These are phyloP conservation scores for Epichloe gansuensis DNA, from an alignment of 2,329 filamentous ascomycete genomes.

Conservation along the genomic window DNA sequence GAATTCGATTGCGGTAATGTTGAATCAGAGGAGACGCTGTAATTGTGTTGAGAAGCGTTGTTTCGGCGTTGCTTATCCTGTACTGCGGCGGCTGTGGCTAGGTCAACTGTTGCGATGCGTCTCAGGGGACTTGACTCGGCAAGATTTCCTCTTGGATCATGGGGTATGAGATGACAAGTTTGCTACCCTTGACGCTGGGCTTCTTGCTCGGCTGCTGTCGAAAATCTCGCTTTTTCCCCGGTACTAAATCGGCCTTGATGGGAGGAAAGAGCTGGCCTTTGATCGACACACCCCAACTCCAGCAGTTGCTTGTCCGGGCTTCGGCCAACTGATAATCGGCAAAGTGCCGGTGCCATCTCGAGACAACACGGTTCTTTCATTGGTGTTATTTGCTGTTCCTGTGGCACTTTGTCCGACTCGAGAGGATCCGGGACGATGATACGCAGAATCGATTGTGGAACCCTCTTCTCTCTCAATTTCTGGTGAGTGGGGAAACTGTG, in stretches of 20 bases:
- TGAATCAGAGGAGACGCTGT: constrained; percentile 9
- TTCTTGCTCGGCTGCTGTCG: constrained; percentile 15
- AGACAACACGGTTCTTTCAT: background rate
- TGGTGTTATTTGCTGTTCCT: background rate
- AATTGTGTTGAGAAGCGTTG: constrained; percentile 14
- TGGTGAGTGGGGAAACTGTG: background rate
- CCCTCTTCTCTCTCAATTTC: background rate
- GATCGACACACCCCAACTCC: constrained; percentile 28
- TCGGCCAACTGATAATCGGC: constrained; percentile 26
- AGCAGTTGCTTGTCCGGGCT: constrained; percentile 21
- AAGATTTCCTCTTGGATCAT: constrained; percentile 23
- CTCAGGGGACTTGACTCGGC: constrained; percentile 27
- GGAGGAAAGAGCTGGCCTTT: constrained; percentile 31
- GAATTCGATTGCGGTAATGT: background rate
- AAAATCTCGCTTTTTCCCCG: constrained; percentile 9
- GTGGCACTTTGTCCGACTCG: background rate
- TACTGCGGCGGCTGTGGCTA: constrained; percentile 34
- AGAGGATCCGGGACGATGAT: background rate
- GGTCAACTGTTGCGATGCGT: constrained; percentile 36
- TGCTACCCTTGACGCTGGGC: constrained; percentile 20
- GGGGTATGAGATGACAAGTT: constrained; percentile 37
- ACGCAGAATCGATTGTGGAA: background rate
- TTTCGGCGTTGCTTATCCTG: constrained; percentile 34
- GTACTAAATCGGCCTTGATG: constrained; percentile 19
- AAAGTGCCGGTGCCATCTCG: constrained; percentile 16